A percentile compares a stretch with the other conserved stretches of the same genome.
Conservation (phyloP, 2,329 filamentous ascomycete species). For the Orbilia javanica region DNA sequence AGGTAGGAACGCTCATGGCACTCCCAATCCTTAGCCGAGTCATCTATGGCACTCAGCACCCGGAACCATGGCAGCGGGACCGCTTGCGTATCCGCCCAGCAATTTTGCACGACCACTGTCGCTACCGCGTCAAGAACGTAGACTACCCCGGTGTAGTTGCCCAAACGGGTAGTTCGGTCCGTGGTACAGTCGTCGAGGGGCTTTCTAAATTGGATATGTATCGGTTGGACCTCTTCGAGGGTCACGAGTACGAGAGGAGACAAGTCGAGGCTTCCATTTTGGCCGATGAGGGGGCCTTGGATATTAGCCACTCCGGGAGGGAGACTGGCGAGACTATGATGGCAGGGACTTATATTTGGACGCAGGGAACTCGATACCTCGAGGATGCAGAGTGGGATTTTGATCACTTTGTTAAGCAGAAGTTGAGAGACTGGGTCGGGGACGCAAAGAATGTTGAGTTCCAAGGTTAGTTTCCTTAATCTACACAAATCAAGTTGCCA, state of each 20-base stretch:
- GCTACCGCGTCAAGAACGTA: conserved; percentile 75
- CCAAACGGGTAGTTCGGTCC: conserved; percentile 72
- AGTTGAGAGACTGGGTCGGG: conserved; percentile 74
- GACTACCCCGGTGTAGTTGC: conserved; percentile 86
- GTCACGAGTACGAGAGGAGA: conserved; percentile 75
- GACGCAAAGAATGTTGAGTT: conserved; percentile 57
- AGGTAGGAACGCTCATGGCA: conserved; percentile 78
- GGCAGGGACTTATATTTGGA: conserved; percentile 77
- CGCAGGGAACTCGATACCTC: conserved; percentile 68
- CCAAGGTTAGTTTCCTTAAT: conserved; percentile 54
- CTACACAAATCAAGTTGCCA: conserved; percentile 14
- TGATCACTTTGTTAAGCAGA: conserved; percentile 82
- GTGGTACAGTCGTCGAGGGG: conserved; percentile 81
- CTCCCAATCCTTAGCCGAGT: conserved; percentile 87
- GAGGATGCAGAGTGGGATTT: conserved; percentile 89
- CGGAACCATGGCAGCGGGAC: conserved; percentile 68
- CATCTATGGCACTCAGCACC: conserved; percentile 74
- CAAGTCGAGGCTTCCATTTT: conserved; percentile 68
- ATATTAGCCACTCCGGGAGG: conserved; percentile 61
- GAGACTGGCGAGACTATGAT: conserved; percentile 68
- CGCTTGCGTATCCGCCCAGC: conserved; percentile 78
- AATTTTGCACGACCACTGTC: conserved; percentile 78
- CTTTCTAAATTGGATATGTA: conserved; percentile 81
- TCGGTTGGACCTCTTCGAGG: conserved; percentile 86
- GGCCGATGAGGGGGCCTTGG: conserved; percentile 64